Evolutionary conservation across 352 stramenopile species (phyloP), one percentile per base, ranked within the genome.

Genomic region (Phytopythium helicoides): DNA sequence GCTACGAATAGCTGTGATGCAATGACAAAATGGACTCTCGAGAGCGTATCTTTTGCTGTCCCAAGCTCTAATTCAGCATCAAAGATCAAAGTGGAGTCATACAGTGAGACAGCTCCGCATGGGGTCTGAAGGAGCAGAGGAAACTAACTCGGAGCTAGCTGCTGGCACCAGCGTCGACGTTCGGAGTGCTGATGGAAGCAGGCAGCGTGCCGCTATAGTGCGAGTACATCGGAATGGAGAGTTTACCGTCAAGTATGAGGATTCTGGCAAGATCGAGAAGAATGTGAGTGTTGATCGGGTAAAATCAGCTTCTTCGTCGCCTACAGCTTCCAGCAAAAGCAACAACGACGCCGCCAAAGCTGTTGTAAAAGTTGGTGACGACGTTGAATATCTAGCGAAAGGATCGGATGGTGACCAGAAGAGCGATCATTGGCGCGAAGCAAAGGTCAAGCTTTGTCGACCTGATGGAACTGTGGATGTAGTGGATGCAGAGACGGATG

Each of bases 191-290:
- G 35, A 47, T 18, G 58, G 23, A 8, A 28, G 23, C 19, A 66
- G 40, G 12, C 53, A 53, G 15, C 28, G 28, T 6, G 69, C 69
- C 4, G 60, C 47, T 1, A 62, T 80, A 6, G 56, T 80, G 36
- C 67, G 67, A 3, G 50, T 64, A 23, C 68, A 81, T 37, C 67
- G 65, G 11, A 78, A 65, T 36, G 71, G 68, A 11, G 56, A 73
- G 12, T 58, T 65, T 6, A 65, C 56, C 6, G 61, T 81, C 34
- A 63, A 76, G 38, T 78, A 76, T 36, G 48, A 69, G 2, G 38
- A 53, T 0, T 65, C 58, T 0, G 68, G 58, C 8, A 58, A 73
- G 47, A 42, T 63, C 0, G 71, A 78, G 56, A 81, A 76, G 48
- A 68, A 65, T 23, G 65, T 81, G 19, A 16, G 41, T 21, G 56